Conservation (phyloP, 371 early-diverging fungal species). For the Mucor piriformis region DNA sequence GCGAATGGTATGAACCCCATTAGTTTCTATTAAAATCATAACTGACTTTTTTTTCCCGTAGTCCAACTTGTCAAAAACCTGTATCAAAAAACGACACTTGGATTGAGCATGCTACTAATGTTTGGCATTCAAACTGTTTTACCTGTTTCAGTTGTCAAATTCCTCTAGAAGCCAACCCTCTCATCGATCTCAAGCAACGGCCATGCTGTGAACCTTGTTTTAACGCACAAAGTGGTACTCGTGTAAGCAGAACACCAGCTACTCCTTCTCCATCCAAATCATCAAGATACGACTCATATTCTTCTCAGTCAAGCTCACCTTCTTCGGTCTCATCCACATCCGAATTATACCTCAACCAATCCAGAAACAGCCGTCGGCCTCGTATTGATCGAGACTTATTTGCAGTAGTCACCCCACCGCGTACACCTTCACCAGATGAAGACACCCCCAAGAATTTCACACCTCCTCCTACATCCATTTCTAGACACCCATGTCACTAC, state of each 20-base stretch:
- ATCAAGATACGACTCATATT: constrained; percentile 7
- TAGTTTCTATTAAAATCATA: too few species aligned
- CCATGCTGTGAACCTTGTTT: constrained; percentile 74
- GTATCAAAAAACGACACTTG: constrained; percentile 48
- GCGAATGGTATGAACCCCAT: constrained; percentile 37
- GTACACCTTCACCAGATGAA: constrained; percentile 22
- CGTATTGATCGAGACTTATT: constrained; percentile 14
- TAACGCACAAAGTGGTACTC: constrained; percentile 13
- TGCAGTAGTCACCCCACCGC: constrained; percentile 4
- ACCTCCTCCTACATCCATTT: neutral
- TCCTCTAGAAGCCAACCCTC: constrained; percentile 42
- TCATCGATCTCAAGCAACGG: constrained; percentile 60
- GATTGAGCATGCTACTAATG: constrained; percentile 44
- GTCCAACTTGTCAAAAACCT: constrained; percentile 44
- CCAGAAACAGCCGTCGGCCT: constrained; percentile 1
- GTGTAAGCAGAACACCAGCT: neutral
- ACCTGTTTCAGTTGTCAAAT: constrained; percentile 42
- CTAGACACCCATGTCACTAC: constrained; percentile 25
- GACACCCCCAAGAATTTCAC: neutral
- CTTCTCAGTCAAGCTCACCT: constrained; percentile 10
- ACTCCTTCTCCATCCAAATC: neutral
- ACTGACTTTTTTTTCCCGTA: constrained; percentile 29
- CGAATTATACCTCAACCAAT: neutral
- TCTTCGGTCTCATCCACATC: constrained; percentile 9
- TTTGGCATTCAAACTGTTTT: constrained; percentile 61